Base-by-base conservation (phyloP, 164 flowering plant genomes). In the Aristolochia californica region DNA sequence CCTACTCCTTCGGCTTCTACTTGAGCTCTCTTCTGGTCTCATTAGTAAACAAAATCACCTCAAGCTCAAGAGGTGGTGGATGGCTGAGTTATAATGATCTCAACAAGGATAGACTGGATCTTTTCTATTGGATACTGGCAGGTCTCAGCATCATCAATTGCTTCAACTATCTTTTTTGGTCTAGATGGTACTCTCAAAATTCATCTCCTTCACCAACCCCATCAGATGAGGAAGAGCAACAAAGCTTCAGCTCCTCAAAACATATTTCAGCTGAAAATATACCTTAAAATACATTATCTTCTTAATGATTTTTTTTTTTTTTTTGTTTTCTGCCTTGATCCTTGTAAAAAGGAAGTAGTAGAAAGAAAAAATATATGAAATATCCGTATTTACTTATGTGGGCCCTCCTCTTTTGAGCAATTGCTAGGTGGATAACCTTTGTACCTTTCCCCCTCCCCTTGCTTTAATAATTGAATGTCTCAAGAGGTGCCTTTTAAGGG, bases 91-190 rank as follows among this genome's bases (percentile, higher is more conserved):
- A 79, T 16, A 85, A 80, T 63, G 76, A 85, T 59, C 79, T 85
- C 5, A 82, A 85, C 76, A 72, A 75, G 61, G 86, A 82, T 49
- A 73, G 84, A 53, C 67, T 85, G 7, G 88, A 85, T 58, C 75
- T 79, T 23, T 85, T 85, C 65, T 85, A 85, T 48, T 82, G 91
- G 91, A 30, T 85, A 69, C 67, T 83, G 17, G 88, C 84, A 22
- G 71, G 53, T 25, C 78, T 83, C 1, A 80, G 88, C 65, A n/a
- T 85, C 45, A 43, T 76, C 62, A 83, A 83, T 66, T 82, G 83
- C 75, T 69, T 80, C 55, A 78, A 80, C 65, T 85, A 79, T 65
- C 75, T 83, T 14, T 79, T 79, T 58, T 81, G 85, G 81, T 75
- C 91, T n/a, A 69, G 65, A 23, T 82, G 91, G 91, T 80, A 75